phyloP scores from a whole-genome alignment of 257 asterid species.

The Cruciata laevipes region DNA sequence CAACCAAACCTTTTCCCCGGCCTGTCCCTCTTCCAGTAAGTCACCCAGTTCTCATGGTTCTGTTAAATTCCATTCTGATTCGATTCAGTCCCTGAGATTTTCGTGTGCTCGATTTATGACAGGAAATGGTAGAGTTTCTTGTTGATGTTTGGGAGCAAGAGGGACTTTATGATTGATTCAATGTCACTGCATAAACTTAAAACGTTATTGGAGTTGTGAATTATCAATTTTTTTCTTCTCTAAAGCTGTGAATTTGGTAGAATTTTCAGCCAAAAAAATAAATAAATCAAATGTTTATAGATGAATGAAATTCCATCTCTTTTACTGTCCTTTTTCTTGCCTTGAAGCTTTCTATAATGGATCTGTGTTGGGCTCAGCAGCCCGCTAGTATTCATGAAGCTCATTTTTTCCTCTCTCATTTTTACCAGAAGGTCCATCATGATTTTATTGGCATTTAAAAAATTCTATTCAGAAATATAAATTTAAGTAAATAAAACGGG shows the following conservation, averaged over 20 bases:
- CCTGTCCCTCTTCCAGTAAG: slow-evolving; percentile 84
- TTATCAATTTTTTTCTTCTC: not conserved
- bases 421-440: not conserved
- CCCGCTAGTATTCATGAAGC: not conserved
- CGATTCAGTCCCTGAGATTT: not conserved
- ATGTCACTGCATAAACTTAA: slow-evolving; percentile 11
- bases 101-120: slow-evolving; percentile 5
- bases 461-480: no score
- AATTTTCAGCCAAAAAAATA: slow-evolving; percentile 2
- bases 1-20: slow-evolving; percentile 72
- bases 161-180: slow-evolving; percentile 36
- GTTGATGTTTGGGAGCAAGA: slow-evolving; percentile 44
- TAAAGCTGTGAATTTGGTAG: slow-evolving; percentile 5
- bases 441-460: not conserved
- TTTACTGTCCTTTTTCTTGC: not conserved
- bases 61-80: not conserved
- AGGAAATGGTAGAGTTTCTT: slow-evolving; percentile 47
- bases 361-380: not conserved
- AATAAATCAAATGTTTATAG: slow-evolving; percentile 15
- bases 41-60: slow-evolving; percentile 8
- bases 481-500: no score
- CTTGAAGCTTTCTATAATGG: slow-evolving; percentile 1
- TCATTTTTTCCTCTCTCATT: not conserved
- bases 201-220: not conserved
- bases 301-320: not conserved